Evolutionary conservation across 352 stramenopile species (phyloP).

Genomic region (Phytophthora multivora): DNA sequence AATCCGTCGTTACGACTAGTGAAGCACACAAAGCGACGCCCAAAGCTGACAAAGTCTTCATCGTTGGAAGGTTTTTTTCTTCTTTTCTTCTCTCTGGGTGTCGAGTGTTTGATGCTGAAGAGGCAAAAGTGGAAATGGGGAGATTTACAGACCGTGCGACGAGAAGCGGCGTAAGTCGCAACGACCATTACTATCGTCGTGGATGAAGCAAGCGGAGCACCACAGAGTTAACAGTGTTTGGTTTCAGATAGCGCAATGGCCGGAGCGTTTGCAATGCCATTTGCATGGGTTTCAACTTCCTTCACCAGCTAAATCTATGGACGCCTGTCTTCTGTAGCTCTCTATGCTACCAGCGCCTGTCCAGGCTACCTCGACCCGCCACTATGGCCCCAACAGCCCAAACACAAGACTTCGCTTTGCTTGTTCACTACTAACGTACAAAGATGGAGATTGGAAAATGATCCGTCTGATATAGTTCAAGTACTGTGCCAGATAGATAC

Average conservation of each 20-base stretch:
- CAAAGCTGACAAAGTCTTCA: slow-evolving; percentile 16
- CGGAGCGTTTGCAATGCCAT: background rate
- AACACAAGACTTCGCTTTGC: background rate
- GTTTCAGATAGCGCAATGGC: slow-evolving; percentile 19
- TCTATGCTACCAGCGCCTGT: background rate
- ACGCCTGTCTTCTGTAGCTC: background rate
- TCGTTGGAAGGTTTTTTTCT: background rate
- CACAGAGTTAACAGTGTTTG: background rate
- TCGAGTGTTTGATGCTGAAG: background rate
- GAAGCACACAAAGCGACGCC: slow-evolving; percentile 4
- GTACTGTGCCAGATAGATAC: too few species aligned
- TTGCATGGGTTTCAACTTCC: slow-evolving; percentile 11
- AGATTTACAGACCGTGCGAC: background rate
- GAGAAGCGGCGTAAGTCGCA: too few species aligned
- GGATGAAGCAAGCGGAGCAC: too few species aligned
- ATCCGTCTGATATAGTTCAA: too few species aligned
- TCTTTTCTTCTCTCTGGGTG: too few species aligned
- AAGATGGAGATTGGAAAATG: too few species aligned
- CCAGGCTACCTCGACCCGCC: background rate
- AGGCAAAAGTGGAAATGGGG: slow-evolving; percentile 25
- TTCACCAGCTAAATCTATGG: background rate
- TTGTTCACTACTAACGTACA: too few species aligned
- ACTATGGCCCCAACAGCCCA: too few species aligned
- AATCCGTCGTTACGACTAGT: background rate
- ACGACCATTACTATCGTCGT: too few species aligned